Base-by-base conservation (phyloP, 1,284 basidiomycete genomes). In the Peniophora sp. region DNA sequence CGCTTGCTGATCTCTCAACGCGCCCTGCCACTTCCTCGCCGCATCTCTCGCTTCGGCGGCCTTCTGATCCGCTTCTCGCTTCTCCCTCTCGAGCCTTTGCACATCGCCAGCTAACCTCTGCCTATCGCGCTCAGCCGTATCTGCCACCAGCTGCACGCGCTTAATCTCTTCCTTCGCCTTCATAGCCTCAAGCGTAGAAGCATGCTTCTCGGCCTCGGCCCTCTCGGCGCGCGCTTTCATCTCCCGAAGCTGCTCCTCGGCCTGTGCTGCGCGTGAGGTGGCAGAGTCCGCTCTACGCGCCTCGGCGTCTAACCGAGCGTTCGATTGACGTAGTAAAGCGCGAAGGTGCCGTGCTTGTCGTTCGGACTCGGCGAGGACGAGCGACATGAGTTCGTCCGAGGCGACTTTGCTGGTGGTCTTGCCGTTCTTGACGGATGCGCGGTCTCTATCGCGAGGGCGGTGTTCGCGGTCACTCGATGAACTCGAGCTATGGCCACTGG, bases 361-460 rank as follows among this genome's bases (percentile, higher is more conserved):
- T 61, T 84, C 79, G 61, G 83, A 79, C 54, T 84, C 81, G n/a
- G 75, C 74, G 24, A 84, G 71, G 37, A 78, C 70, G 32, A 76
- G 56, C 24, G 64, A 67, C 47, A 72, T 60, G 55, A 54, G 52
- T 61, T 64, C 50, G 62, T 51, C 51, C 65, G 65, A 34, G 61
- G 53, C 17, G 63, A 62, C 43, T 60, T 56, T 56, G n/a, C 52
- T 51, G 45, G 53, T 56, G 24, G 8, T 17, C 9, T 49, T 51
- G 8, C 51, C 55, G 15, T 57, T 53, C 20, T 62, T 58, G 49
- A 48, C 20, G 45, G 34, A 34, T 22, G 15, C 32, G 36, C 47
- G 32, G 45, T 47, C 53, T 9, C 47, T 42, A 43, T 49, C 46
- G 20, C 24, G 35, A 44, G 48, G 32, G 24, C 54, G 54, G 23